These are phyloP conservation scores for Trichoderma sp. DNA, from an alignment of 2,329 filamentous ascomycete genomes.

Conservation along the genomic window DNA sequence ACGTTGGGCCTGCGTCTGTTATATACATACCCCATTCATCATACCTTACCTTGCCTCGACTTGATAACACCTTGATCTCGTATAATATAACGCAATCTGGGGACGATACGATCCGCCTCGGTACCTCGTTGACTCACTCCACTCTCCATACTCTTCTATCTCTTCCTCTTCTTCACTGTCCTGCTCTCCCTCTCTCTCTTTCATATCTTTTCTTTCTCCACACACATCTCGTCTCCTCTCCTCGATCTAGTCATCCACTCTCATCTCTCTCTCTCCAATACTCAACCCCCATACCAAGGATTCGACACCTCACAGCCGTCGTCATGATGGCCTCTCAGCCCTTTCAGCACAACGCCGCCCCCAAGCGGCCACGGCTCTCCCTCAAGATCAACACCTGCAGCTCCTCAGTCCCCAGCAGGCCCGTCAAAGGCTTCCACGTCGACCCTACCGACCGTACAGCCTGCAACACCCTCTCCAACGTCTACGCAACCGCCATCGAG, in stretches of 20 bases:
- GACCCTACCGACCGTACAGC: slow-evolving; percentile 63
- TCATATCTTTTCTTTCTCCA: too few species aligned
- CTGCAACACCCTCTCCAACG: slow-evolving; percentile 68
- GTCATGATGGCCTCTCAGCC: slow-evolving; percentile 42
- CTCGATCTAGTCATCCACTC: too few species aligned
- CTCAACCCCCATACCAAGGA: not conserved
- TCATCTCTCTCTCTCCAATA: not conserved
- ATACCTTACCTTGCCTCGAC: too few species aligned
- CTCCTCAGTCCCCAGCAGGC: slow-evolving; percentile 36
- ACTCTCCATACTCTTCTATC: not conserved
- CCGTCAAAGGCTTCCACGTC: slow-evolving; percentile 41
- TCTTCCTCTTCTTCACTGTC: not conserved
- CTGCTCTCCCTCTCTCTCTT: too few species aligned
- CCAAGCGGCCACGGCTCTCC: slow-evolving; percentile 58
- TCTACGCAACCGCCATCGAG: slow-evolving; percentile 65
- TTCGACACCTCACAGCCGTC: not conserved
- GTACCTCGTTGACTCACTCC: slow-evolving; percentile 1
- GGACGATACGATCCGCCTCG: not conserved
- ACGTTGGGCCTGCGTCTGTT: too few species aligned
- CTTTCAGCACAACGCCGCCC: slow-evolving; percentile 30
- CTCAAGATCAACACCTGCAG: slow-evolving; percentile 56
- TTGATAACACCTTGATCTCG: too few species aligned
- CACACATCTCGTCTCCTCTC: too few species aligned
- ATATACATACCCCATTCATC: too few species aligned
- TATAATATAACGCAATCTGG: not conserved